Percentiles rank a stretch among this genome's conserved stretches.
Evolutionary conservation across 805 yeast genomes (phyloP).

Genomic region (Zygotorulaspora sp.): DNA sequence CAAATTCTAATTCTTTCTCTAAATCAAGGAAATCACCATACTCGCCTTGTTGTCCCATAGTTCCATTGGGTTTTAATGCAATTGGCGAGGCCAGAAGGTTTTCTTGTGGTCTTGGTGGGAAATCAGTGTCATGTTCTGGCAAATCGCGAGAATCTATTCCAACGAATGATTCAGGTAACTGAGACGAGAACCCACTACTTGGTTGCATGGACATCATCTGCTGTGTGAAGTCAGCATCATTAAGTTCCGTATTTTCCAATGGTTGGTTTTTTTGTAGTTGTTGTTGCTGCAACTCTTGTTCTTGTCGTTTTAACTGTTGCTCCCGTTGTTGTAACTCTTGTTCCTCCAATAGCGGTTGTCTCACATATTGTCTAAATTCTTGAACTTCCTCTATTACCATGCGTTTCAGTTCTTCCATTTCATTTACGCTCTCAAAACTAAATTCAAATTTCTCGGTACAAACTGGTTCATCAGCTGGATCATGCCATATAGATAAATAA

Average conservation of each 20-base stretch:
- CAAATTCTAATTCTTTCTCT: constrained; percentile 64
- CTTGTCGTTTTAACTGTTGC: constrained; percentile 15
- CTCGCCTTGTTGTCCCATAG: constrained; percentile 18
- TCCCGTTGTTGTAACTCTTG: constrained; percentile 34
- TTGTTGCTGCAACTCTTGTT: constrained; percentile 28
- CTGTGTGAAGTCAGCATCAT: constrained; percentile 17
- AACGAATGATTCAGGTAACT: constrained; percentile 33
- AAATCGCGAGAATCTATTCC: constrained; percentile 47
- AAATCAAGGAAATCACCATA: constrained; percentile 40
- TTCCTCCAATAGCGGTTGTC: constrained; percentile 65
- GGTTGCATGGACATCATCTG: constrained; percentile 26
- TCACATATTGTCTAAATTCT: constrained; percentile 71
- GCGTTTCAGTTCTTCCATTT: constrained; percentile 65
- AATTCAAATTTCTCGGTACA: constrained; percentile 82
- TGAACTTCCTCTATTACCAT: constrained; percentile 79
- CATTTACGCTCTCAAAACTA: constrained; percentile 79
- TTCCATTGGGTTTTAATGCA: constrained; percentile 11
- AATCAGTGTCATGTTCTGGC: constrained; percentile 40
- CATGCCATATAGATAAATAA: constrained; percentile 85
- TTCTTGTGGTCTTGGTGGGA: constrained; percentile 64
- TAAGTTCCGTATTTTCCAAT: constrained; percentile 12
- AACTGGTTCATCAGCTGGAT: constrained; percentile 84
- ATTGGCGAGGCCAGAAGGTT: constrained; percentile 33
- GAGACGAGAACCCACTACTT: constrained; percentile 13
- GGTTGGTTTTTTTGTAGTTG: constrained; percentile 26